A percentile compares a stretch with the other conserved stretches of the same genome.
These are phyloP conservation scores for Rhynchospora pubera DNA, from an alignment of 176 grass and related monocot species.

Conservation along the genomic window DNA sequence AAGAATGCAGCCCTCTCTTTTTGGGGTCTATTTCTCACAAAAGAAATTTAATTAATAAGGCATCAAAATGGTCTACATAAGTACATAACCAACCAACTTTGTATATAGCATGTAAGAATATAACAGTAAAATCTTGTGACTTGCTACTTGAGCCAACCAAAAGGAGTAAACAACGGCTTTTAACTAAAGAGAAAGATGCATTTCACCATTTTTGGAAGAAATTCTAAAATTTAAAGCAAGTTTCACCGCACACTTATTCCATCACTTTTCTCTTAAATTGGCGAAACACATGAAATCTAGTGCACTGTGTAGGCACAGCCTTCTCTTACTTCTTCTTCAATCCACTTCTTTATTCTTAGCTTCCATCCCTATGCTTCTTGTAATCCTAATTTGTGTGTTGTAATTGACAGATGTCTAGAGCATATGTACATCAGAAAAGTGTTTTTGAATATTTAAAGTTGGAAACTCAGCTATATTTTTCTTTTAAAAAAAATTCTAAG, in stretches of 20 bases:
- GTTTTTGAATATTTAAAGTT: no score
- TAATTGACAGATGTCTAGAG: neutral
- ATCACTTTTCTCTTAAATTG: constrained; percentile 43
- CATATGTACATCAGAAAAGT: neutral
- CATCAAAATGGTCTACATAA: neutral
- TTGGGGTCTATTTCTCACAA: no score
- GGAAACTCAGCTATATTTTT: no score
- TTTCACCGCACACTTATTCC: constrained; percentile 72
- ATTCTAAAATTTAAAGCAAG: constrained; percentile 62
- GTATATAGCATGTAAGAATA: neutral
- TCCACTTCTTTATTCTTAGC: constrained; percentile 98
- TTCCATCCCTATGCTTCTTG: constrained; percentile 27
- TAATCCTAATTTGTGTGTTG: neutral
- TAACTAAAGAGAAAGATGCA: constrained; percentile 39
- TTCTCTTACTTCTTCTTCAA: constrained; percentile 70
- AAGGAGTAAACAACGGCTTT: constrained; percentile 27
- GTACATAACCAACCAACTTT: neutral
- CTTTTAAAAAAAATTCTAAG: no score
- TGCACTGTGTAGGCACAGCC: constrained; percentile 38
- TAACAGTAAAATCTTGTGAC: constrained; percentile 5
- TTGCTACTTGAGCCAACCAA: constrained; percentile 1
- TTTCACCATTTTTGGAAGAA: constrained; percentile 40
- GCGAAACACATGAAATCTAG: constrained; percentile 39
- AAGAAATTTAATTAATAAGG: neutral
- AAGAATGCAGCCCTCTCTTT: no score